A percentile compares a stretch with the other conserved stretches of the same genome.
Evolutionary conservation across 108 stramenopile genomes (phyloP).

Genomic region (Cyclotella baltica): DNA sequence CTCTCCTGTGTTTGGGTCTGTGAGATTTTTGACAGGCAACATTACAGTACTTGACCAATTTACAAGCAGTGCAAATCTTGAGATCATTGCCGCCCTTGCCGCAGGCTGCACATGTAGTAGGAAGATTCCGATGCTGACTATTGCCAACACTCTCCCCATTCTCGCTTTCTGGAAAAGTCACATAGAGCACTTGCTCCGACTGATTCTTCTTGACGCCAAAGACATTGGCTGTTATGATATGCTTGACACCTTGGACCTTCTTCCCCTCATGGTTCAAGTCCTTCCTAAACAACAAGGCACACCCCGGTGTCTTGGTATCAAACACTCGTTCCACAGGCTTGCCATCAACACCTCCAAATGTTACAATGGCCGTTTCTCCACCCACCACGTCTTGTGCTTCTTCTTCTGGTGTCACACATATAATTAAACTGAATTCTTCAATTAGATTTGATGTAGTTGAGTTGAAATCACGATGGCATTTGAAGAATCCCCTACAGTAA

Average conservation of each 20-base stretch:
- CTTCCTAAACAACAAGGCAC: slow-evolving; percentile 30
- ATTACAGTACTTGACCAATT: too few relatives aligned
- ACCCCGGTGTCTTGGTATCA: slow-evolving; percentile 32
- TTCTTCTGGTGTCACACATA: slow-evolving; percentile 32
- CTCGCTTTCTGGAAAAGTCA: slow-evolving; percentile 20
- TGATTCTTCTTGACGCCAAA: slow-evolving; percentile 24
- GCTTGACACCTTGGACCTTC: slow-evolving; percentile 32
- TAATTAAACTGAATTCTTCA: slow-evolving; percentile 33
- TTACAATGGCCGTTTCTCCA: slow-evolving; percentile 30
- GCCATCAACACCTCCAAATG: slow-evolving; percentile 10
- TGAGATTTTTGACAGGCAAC: background rate
- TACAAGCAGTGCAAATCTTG: too few relatives aligned
- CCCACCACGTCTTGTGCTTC: slow-evolving; percentile 21
- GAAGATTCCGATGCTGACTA: too few relatives aligned
- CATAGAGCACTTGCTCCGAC: slow-evolving; percentile 30
- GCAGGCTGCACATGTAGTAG: too few relatives aligned
- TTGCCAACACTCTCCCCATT: background rate
- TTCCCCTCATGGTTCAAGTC: slow-evolving; percentile 39
- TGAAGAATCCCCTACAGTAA: slow-evolving; percentile 35
- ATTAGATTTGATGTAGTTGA: slow-evolving; percentile 36
- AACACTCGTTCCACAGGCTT: slow-evolving; percentile 13
- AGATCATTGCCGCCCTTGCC: too few relatives aligned
- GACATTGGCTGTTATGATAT: slow-evolving; percentile 33
- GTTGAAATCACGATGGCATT: slow-evolving; percentile 33
- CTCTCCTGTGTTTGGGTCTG: background rate